Base-by-base conservation (phyloP, 306 rosid species). In the Spatholobus suberectus region DNA sequence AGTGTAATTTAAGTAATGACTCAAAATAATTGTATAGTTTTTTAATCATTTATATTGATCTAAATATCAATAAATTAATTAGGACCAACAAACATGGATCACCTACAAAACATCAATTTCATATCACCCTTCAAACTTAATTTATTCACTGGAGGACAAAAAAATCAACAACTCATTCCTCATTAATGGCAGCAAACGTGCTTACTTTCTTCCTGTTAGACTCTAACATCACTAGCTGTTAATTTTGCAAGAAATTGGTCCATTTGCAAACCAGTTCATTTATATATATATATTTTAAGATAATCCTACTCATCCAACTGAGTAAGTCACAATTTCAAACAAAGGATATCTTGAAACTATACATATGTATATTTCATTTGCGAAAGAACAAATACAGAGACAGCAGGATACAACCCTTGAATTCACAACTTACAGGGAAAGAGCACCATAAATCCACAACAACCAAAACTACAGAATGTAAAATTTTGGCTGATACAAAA, bases 341-440 rank as follows among this genome's bases (percentile, higher is more conserved):
- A 62, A 29, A 3, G 9, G 8, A 61, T 27, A 59, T 18, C 43
- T 63, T 63, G 44, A 63, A 63, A 63, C 27, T 62, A 32, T 27
- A 2, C 37, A 24, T 12, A 24, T 3, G 2, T 21, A 63, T 63
- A 63, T 63, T 63, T 63, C 44, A 63, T 63, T 17, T 15, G 21
- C 10, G 4, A 21, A 11, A 12, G 55, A 69, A 66, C 14, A 14
- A 66, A 37, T 34, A 12, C n/a, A 27, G 26, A 59, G 26, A 65
- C 40, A 51, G 59, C 21, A 79, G 20, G 14, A 79, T 52, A 67
- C n/a, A 32, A 68, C n/a, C 66, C 51, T 43, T 47, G 24, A 71
- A 49, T 38, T 63, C 70, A 73, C 81, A 27, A 68, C 32, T 63
- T 77, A 14, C 86, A 77, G 13, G 58, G 20, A 13, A 40, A 78